These are phyloP conservation scores for Lepidopterella palustris DNA, from an alignment of 495 filamentous ascomycete genomes.

Conservation along the genomic window DNA sequence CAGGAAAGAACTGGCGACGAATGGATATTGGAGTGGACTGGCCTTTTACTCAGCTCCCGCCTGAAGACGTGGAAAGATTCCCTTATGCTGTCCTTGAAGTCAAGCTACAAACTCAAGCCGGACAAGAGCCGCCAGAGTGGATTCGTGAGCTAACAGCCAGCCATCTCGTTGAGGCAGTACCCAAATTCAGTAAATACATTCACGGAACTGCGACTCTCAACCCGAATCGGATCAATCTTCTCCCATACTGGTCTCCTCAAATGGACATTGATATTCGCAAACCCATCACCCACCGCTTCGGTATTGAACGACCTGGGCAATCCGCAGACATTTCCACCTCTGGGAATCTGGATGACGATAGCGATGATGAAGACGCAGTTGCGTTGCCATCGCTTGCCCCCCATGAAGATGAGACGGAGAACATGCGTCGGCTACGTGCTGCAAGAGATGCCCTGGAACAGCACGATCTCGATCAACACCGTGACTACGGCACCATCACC, in stretches of 20 bases:
- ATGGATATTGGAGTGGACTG: slow-evolving; percentile 98
- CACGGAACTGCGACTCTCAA: slow-evolving; percentile 86
- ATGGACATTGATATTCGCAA: slow-evolving; percentile 99
- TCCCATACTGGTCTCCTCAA: slow-evolving; percentile 96
- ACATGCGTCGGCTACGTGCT: slow-evolving; percentile 40
- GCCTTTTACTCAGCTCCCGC: slow-evolving; percentile 83
- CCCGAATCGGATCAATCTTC: slow-evolving; percentile 76
- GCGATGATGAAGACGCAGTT: slow-evolving; percentile 47
- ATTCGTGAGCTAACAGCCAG: slow-evolving; percentile 84
- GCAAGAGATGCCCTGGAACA: slow-evolving; percentile 44
- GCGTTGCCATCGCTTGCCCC: slow-evolving; percentile 48
- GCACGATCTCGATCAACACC: slow-evolving; percentile 42
- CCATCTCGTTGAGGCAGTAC: slow-evolving; percentile 94
- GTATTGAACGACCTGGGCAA: slow-evolving; percentile 72
- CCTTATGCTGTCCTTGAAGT: slow-evolving; percentile 96
- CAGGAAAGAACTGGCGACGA: slow-evolving; percentile 87
- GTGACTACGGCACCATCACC: slow-evolving; percentile 38
- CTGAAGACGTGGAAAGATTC: slow-evolving; percentile 80
- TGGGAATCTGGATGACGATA: slow-evolving; percentile 49
- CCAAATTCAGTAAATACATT: slow-evolving; percentile 99
- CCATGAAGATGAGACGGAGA: slow-evolving; percentile 32
- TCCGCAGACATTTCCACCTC: slow-evolving; percentile 70
- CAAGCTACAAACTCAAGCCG: slow-evolving; percentile 93
- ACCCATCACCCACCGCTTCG: slow-evolving; percentile 74
- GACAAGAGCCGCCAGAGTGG: slow-evolving; percentile 97